Evolutionary conservation across 2,329 filamentous ascomycete genomes (phyloP).

Genomic region (Clarireedia hainanense): DNA sequence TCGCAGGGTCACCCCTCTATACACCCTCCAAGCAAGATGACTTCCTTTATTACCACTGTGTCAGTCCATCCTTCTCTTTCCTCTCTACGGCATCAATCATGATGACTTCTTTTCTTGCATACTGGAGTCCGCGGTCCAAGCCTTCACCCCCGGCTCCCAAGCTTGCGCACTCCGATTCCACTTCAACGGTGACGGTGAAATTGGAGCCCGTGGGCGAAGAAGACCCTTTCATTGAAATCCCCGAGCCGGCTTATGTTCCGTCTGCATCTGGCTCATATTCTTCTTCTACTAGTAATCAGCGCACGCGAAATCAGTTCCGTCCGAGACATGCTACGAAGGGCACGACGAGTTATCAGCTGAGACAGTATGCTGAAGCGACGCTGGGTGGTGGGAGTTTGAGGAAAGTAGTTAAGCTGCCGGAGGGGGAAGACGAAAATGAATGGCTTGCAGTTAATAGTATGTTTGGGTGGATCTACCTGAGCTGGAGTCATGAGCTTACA

Average conservation of each 20-base stretch:
- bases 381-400: slow-evolving; percentile 88
- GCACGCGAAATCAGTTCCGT: slow-evolving; percentile 85
- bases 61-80: slow-evolving; percentile 42
- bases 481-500: slow-evolving; percentile 22
- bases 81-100: slow-evolving; percentile 11
- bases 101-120: slow-evolving; percentile 31
- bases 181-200: slow-evolving; percentile 17
- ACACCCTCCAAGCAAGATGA: slow-evolving; percentile 43
- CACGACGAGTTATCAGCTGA: slow-evolving; percentile 84
- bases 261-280: slow-evolving; percentile 29
- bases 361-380: slow-evolving; percentile 97
- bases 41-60: slow-evolving; percentile 77
- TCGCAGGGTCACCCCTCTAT: slow-evolving; percentile 2
- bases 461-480: slow-evolving; percentile 22
- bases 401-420: slow-evolving; percentile 93
- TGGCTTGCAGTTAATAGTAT: slow-evolving; percentile 96
- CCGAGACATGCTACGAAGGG: slow-evolving; percentile 78
- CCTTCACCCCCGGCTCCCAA: background rate
- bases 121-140: slow-evolving; percentile 2
- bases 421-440: slow-evolving; percentile 95
- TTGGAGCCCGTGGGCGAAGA: slow-evolving; percentile 9
- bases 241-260: slow-evolving; percentile 30
- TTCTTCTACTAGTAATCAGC: slow-evolving; percentile 59
- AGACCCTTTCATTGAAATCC: slow-evolving; percentile 33
- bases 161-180: slow-evolving; percentile 19